Evolutionary conservation across 805 yeast genomes (phyloP), one percentile per base, ranked within the genome.

Genomic region (Metschnikowia orientalis): DNA sequence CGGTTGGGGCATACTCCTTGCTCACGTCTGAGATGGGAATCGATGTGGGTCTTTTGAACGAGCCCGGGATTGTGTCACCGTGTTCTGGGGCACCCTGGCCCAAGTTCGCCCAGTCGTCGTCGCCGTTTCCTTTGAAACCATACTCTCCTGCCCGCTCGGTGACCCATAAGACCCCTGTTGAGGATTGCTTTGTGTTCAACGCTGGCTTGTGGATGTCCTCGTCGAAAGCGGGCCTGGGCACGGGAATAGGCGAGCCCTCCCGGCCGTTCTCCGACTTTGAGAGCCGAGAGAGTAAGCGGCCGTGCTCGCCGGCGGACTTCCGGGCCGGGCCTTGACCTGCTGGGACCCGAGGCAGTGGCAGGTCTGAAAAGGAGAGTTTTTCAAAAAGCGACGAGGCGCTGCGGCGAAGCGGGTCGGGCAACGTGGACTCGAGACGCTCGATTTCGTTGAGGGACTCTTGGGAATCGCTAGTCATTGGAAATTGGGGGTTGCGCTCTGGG

Each of bases 41-140:
- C 6, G 61, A 45, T 1, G 59, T 59, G 3, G 81, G 81, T 51
- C 79, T 59, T 33, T 63, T 61, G 50, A 74, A 73, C 19, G 79
- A 75, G 3, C 81, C 81, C 2, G 75, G 75, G 27, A 75, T 59
- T 6, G 69, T 63, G 29, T 71, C 77, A 14, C 80, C 80, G 34
- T 75, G 79, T 49, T 75, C 81, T 3, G 81, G 81, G 36, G 78
- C 77, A 29, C 81, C 81, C 50, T 75, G 81, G 26, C 81, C 81
- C 51, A 75, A 58, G 50, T 75, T 75, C 23, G 77, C 73, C 81
- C 81, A 75, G 8, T 61, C 59, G 13, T 41, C 44, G 35, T 54
- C 57, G 27, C 57, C 57, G 30, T 62, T 66, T 6, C 58, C 57
- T 29, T 59, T 51, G 48, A 59, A 75, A 1, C 81, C 81, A 48